Percentiles rank a stretch among this genome's conserved stretches.
Evolutionary conservation across 1,284 basidiomycete genomes (phyloP).

Genomic region (Ustilago bromivora): DNA sequence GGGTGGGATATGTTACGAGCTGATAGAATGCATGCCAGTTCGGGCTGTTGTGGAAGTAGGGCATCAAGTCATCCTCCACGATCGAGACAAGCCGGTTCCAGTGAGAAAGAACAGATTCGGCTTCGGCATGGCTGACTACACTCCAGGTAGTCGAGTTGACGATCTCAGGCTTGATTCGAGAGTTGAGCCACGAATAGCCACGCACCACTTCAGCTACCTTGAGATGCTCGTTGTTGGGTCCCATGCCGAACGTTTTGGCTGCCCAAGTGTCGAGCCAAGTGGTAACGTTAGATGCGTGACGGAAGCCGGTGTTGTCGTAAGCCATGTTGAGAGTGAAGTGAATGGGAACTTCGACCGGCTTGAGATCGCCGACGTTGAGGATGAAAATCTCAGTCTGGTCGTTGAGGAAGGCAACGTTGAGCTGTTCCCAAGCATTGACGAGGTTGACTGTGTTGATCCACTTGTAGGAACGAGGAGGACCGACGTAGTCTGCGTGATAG

Average conservation of each 20-base stretch:
- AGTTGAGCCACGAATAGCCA: constrained; percentile 76
- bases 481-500: constrained; percentile 74
- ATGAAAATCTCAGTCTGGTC: constrained; percentile 68
- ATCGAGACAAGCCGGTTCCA: constrained; percentile 17
- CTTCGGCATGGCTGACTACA: constrained; percentile 78
- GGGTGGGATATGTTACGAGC: constrained; percentile 30
- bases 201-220: constrained; percentile 74
- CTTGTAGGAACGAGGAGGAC: constrained; percentile 70
- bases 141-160: constrained; percentile 77
- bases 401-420: constrained; percentile 40
- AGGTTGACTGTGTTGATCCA: constrained; percentile 68
- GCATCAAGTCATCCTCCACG: constrained; percentile 18
- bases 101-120: constrained; percentile 59
- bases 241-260: constrained; percentile 75
- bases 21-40: constrained; percentile 43
- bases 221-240: constrained; percentile 69
- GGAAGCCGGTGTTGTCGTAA: constrained; percentile 73
- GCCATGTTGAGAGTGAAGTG: constrained; percentile 79
- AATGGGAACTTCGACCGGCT: constrained; percentile 77
- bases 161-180: constrained; percentile 78
- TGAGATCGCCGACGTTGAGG: constrained; percentile 76
- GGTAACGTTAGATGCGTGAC: constrained; percentile 66
- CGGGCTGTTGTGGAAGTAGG: constrained; percentile 8
- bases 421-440: constrained; percentile 55
- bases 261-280: constrained; percentile 76